phyloP scores from a whole-genome alignment of 1,284 basidiomycete species.

The Moesziomyces globuligerus region DNA sequence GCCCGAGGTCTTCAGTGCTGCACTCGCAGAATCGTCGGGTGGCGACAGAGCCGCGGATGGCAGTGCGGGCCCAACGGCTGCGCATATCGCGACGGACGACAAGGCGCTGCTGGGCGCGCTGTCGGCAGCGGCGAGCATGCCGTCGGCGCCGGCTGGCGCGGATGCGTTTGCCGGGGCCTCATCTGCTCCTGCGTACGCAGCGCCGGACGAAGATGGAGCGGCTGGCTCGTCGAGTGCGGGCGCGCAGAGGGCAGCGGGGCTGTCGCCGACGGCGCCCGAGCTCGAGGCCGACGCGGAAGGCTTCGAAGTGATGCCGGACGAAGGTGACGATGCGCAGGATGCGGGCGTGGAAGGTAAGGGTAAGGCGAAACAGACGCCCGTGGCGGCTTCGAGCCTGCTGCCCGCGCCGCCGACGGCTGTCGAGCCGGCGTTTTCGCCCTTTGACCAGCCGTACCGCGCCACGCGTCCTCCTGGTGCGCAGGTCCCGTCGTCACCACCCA shows the following conservation, averaged over 20 bases:
- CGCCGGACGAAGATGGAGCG: not conserved
- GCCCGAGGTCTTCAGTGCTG: conserved; percentile 32
- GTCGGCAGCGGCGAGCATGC: conserved; percentile 44
- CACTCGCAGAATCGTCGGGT: not conserved
- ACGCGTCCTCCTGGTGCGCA: conserved; percentile 10
- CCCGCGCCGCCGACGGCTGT: conserved; percentile 45
- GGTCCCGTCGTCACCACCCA: conserved; percentile 3
- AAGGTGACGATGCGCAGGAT: not conserved
- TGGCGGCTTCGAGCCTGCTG: conserved; percentile 1
- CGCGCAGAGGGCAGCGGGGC: not conserved
- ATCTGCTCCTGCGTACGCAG: conserved; percentile 40
- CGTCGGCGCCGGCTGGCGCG: conserved; percentile 24
- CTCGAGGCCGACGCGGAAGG: conserved; percentile 49
- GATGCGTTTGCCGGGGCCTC: too few relatives aligned
- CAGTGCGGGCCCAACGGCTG: conserved; percentile 18
- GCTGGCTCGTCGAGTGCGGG: conserved; percentile 5
- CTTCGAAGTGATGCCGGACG: conserved; percentile 33
- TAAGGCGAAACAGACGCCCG: conserved; percentile 16
- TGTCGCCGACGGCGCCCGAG: conserved; percentile 41
- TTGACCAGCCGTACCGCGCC: conserved; percentile 50
- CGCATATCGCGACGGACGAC: conserved; percentile 58
- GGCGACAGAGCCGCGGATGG: conserved; percentile 2
- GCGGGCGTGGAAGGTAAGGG: conserved; percentile 19
- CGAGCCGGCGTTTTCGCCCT: conserved; percentile 47
- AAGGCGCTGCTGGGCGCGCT: conserved; percentile 49